Base-by-base conservation (phyloP, 2,329 filamentous ascomycete species). In the Bipolaris gigantea region DNA sequence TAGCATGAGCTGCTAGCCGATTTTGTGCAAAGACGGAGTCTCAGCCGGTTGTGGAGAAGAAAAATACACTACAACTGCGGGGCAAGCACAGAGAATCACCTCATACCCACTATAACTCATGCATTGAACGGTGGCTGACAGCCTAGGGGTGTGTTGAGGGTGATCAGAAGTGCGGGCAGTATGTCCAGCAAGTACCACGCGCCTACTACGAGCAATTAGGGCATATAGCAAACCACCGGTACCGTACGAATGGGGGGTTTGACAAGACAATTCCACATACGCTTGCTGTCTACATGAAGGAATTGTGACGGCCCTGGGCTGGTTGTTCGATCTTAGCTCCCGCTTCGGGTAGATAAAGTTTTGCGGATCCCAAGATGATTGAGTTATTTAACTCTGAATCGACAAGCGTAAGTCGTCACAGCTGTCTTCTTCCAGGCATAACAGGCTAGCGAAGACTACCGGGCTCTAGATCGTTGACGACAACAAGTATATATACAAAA, bases 241-340 rank as follows among this genome's bases (percentile, higher is more conserved):
- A 46, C 44, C 44, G 30, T 42, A 48, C 41, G 50, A 44, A 48
- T 27, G 38, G 25, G 25, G 34, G 27, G 39, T 40, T 39, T 10
- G n/a, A 16, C 40, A 36, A 34, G 27, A 36, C 42, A 33, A 52
- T 33, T 18, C n/a, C 46, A 56, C 40, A 44, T 25, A 47, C 41
- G 35, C 27, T 13, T 19, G 45, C 48, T 40, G 48, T 25, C 49
- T 50, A 39, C 11, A 50, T 35, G 44, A 34, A 13, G 45, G 51
- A 55, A 41, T 43, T 47, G 57, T 66, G 63, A 66, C 61, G 59
- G 63, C 50, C 56, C 55, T 50, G 57, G 51, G 66, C 65, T 30
- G 71, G 70, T 61, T 64, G 62, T 63, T 59, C 60, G 63, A 66
- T 70, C 53, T 61, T 71, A 72, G 69, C 50, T 69, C 66, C 69